Percentiles rank a stretch among this genome's conserved stretches.
phyloP scores from a whole-genome alignment of 2,329 filamentous ascomycete genomes.

The Fusarium sp. region DNA sequence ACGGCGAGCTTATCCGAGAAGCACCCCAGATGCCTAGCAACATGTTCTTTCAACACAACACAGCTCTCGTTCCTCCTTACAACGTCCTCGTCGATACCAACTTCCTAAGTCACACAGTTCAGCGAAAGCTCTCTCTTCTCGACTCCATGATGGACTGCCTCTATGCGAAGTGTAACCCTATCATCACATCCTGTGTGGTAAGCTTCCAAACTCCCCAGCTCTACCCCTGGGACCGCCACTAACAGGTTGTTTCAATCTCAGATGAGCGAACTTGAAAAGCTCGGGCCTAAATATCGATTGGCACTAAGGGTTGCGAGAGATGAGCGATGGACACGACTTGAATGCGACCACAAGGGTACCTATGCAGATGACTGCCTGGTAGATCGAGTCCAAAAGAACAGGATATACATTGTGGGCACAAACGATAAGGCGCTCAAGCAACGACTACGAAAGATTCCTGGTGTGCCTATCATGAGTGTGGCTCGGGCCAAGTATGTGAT shows the following conservation, averaged over 20 bases:
- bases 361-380: conserved; percentile 88
- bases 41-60: conserved; percentile 92
- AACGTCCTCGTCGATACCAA: conserved; percentile 78
- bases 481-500: conserved; percentile 93
- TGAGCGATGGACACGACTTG: conserved; percentile 85
- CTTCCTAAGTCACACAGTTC: conserved; percentile 90
- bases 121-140: conserved; percentile 88
- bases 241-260: not conserved
- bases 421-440: conserved; percentile 85
- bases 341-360: conserved; percentile 89
- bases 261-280: conserved; percentile 83
- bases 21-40: conserved; percentile 84
- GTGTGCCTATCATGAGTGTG: conserved; percentile 82
- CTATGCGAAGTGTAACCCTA: conserved; percentile 89
- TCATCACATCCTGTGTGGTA: conserved; percentile 76
- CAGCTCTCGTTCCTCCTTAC: conserved; percentile 86
- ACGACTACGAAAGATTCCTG: conserved; percentile 78
- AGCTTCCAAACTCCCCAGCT: not conserved
- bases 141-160: conserved; percentile 94
- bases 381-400: conserved; percentile 78
- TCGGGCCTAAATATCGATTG: conserved; percentile 89
- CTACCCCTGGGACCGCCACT: not conserved
- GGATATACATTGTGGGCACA: conserved; percentile 83
- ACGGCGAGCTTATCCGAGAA: conserved; percentile 77
- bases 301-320: conserved; percentile 89